A percentile compares a stretch with the other conserved stretches of the same genome.
Conservation (phyloP, 2,329 filamentous ascomycete genomes). For the Cadophora gregata region DNA sequence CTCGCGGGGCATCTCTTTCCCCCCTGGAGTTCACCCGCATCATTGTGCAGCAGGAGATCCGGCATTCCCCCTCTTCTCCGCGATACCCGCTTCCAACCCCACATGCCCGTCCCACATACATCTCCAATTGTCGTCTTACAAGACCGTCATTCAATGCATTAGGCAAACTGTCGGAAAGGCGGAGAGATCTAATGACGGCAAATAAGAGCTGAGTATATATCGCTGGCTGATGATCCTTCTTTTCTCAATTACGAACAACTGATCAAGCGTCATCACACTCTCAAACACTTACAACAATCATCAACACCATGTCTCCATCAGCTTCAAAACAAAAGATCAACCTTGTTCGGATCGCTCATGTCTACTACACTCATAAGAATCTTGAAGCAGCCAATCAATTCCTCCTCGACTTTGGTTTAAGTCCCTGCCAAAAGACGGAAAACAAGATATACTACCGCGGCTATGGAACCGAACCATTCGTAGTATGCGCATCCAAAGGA, state of each 20-base stretch:
- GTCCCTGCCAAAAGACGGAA: conserved; percentile 22
- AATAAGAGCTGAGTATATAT: conserved; percentile 6
- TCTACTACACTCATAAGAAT: conserved; percentile 39
- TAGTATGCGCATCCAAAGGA: conserved; percentile 59
- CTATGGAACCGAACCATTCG: conserved; percentile 65
- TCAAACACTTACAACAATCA: neutral
- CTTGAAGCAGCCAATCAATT: conserved; percentile 35
- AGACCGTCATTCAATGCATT: neutral
- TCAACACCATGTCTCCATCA: conserved; percentile 34
- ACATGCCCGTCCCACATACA: conserved; percentile 21
- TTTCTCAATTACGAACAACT: neutral
- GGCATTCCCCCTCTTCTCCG: no score
- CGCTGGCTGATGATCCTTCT: neutral
- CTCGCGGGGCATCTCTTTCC: neutral
- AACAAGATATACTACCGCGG: conserved; percentile 63
- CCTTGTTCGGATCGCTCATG: conserved; percentile 38
- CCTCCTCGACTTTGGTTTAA: conserved; percentile 40
- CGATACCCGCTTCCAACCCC: conserved; percentile 19
- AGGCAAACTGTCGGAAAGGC: neutral
- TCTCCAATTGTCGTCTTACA: conserved; percentile 5
- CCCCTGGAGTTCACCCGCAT: neutral
- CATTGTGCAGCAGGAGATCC: neutral
- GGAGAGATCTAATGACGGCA: conserved; percentile 10
- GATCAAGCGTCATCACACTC: neutral
- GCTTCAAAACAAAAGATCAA: conserved; percentile 43